A percentile compares a stretch with the other conserved stretches of the same genome.
These are phyloP conservation scores for Corrigiola litoralis DNA, from an alignment of 179 eudicot genomes.

Conservation along the genomic window DNA sequence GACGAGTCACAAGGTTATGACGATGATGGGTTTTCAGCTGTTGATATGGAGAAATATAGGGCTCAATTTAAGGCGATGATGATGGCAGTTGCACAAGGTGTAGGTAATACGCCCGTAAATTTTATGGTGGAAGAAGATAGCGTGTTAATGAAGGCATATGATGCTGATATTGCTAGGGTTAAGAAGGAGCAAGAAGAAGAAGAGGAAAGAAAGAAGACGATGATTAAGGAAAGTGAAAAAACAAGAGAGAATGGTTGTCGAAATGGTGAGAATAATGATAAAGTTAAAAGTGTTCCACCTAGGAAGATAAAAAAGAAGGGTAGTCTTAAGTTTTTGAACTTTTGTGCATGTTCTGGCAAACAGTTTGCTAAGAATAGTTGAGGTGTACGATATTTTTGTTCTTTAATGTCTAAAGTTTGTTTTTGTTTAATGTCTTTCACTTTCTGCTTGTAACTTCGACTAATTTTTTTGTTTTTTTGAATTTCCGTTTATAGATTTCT, in stretches of 20 bases:
- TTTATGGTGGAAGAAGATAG: conserved; percentile 21
- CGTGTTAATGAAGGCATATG: conserved; percentile 44
- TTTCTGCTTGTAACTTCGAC: no score
- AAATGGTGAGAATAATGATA: neutral
- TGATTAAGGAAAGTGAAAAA: neutral
- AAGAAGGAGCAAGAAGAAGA: neutral
- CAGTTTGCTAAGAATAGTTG: conserved; percentile 12
- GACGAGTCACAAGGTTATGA: neutral
- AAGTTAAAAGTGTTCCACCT: neutral
- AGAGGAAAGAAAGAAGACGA: neutral
- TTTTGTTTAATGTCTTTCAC: no score
- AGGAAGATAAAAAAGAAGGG: conserved; percentile 20
- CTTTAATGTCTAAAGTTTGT: no score
- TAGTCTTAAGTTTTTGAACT: conserved; percentile 15
- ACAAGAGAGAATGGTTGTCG: neutral
- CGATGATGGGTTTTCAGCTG: neutral
- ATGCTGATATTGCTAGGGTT: conserved; percentile 29
- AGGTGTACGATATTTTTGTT: neutral
- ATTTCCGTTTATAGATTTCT: no score
- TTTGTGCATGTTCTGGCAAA: conserved; percentile 30
- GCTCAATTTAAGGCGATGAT: conserved; percentile 16
- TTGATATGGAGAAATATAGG: conserved; percentile 8
- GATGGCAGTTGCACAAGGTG: conserved; percentile 21
- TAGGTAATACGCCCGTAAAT: conserved; percentile 23
- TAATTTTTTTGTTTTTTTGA: no score